Conservation (phyloP, 2,329 filamentous ascomycete species). For the Cladosporium sp. region DNA sequence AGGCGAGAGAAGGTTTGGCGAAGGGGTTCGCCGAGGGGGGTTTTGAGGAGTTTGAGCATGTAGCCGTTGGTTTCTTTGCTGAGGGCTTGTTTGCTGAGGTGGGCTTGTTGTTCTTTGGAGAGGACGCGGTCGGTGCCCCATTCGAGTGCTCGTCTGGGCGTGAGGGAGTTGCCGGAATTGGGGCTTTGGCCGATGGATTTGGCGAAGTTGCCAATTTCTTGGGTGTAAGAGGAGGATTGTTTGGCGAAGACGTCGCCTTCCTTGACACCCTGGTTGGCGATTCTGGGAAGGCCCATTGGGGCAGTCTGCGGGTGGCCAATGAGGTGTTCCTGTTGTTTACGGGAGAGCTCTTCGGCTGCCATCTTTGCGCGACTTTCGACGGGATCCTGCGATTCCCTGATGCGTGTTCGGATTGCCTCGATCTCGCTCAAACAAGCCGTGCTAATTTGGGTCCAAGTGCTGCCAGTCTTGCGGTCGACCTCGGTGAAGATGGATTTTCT, state of each 20-base stretch:
- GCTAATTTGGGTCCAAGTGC: slow-evolving; percentile 77
- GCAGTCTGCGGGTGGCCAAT: slow-evolving; percentile 33
- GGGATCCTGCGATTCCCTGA: slow-evolving; percentile 46
- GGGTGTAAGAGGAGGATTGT: slow-evolving; percentile 16
- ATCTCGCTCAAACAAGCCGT: slow-evolving; percentile 65
- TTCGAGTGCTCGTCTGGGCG: slow-evolving; percentile 31
- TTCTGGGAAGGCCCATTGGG: slow-evolving; percentile 23
- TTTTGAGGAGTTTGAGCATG: slow-evolving; percentile 44
- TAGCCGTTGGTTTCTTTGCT: slow-evolving; percentile 39
- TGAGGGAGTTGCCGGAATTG: slow-evolving; percentile 33
- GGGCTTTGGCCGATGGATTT: slow-evolving; percentile 46
- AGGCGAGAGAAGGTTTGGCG: slow-evolving; percentile 63
- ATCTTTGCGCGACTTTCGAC: slow-evolving; percentile 17
- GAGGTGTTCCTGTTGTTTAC: slow-evolving; percentile 18
- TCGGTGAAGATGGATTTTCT: slow-evolving; percentile 80
- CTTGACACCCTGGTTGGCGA: slow-evolving; percentile 23
- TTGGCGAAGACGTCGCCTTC: slow-evolving; percentile 24
- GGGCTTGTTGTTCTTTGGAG: slow-evolving; percentile 49
- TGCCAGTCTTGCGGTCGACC: slow-evolving; percentile 71
- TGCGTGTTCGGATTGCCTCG: slow-evolving; percentile 60
- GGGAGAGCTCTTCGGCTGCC: slow-evolving; percentile 16
- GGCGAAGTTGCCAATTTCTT: slow-evolving; percentile 40
- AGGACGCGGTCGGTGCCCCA: slow-evolving; percentile 26
- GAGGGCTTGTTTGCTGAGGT: slow-evolving; percentile 46
- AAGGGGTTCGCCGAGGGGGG: slow-evolving; percentile 61